Percentiles rank a stretch among this genome's conserved stretches.
Conservation (phyloP, 2,329 filamentous ascomycete genomes). For the Pyrenochaeta sp. region DNA sequence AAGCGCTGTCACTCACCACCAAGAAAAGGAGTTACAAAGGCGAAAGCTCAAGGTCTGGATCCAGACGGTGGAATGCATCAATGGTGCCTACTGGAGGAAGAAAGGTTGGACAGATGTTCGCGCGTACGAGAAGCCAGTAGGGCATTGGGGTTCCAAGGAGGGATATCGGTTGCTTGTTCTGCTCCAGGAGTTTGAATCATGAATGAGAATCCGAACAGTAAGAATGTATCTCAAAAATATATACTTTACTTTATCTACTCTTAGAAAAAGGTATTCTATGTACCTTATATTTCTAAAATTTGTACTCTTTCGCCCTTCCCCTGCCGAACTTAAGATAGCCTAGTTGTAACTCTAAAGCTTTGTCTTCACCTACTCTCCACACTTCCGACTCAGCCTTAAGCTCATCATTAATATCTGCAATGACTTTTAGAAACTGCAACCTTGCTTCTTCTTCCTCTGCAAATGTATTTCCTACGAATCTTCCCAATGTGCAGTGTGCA, state of each 20-base stretch:
- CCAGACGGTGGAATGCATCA: slow-evolving; percentile 16
- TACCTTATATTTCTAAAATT: background rate
- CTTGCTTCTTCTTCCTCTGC: slow-evolving; percentile 11
- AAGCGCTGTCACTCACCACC: background rate
- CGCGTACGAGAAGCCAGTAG: slow-evolving; percentile 7
- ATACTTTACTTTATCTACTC: no score
- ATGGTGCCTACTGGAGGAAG: slow-evolving; percentile 13
- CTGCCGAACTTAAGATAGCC: slow-evolving; percentile 23
- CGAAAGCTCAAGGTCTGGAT: slow-evolving; percentile 10
- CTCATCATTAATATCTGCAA: slow-evolving; percentile 11
- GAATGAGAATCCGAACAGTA: no score
- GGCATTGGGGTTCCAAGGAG: slow-evolving; percentile 14
- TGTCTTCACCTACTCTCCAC: slow-evolving; percentile 10
- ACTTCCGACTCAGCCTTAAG: background rate
- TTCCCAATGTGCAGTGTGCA: slow-evolving; percentile 17
- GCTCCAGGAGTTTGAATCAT: background rate
- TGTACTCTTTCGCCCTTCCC: slow-evolving; percentile 2
- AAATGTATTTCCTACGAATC: slow-evolving; percentile 18
- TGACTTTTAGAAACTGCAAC: slow-evolving; percentile 7
- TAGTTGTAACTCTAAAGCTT: slow-evolving; percentile 16
- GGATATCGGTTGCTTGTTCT: slow-evolving; percentile 15
- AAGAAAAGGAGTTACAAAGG: background rate
- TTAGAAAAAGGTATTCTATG: no score
- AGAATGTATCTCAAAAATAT: no score
- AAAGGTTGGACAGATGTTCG: slow-evolving; percentile 10